Evolutionary conservation across 2,329 filamentous ascomycete species (phyloP).

Genomic region (Aspergillus sp.): DNA sequence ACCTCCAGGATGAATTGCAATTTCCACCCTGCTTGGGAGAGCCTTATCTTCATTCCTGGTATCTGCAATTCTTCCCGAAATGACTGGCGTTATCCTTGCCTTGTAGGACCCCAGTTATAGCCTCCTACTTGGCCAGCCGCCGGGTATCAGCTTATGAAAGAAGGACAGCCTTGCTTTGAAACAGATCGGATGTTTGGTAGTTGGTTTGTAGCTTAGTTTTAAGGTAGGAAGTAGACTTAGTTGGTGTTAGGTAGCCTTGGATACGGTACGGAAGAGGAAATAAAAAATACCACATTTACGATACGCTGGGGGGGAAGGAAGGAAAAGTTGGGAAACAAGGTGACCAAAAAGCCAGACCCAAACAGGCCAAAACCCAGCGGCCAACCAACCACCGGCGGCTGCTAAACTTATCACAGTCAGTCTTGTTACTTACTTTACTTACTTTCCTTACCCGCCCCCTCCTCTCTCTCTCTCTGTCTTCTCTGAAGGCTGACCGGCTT

Average conservation of each 20-base stretch:
- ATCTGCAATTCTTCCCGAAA: not conserved
- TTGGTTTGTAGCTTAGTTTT: not conserved
- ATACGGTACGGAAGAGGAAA: not conserved
- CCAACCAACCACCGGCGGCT: constrained; percentile 4
- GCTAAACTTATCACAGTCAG: not conserved
- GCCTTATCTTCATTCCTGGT: not conserved
- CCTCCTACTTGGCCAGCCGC: not conserved
- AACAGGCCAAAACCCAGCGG: not conserved
- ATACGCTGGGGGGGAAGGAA: not conserved
- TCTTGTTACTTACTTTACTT: constrained; percentile 8
- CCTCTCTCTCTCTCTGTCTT: constrained; percentile 24
- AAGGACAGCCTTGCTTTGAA: not conserved
- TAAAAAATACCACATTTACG: not conserved
- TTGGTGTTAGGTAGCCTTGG: not conserved
- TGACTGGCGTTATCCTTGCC: not conserved
- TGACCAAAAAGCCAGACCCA: constrained; percentile 4
- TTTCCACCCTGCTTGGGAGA: not conserved
- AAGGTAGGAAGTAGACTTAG: no score
- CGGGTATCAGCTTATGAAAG: not conserved
- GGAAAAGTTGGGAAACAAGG: not conserved
- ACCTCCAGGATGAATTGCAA: not conserved
- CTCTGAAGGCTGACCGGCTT: constrained; percentile 10
- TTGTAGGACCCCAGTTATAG: not conserved
- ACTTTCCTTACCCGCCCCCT: constrained; percentile 29
- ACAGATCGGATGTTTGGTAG: not conserved